phyloP scores from a whole-genome alignment of 768 basidiomycete genomes.

The Russula griseocarnosa region DNA sequence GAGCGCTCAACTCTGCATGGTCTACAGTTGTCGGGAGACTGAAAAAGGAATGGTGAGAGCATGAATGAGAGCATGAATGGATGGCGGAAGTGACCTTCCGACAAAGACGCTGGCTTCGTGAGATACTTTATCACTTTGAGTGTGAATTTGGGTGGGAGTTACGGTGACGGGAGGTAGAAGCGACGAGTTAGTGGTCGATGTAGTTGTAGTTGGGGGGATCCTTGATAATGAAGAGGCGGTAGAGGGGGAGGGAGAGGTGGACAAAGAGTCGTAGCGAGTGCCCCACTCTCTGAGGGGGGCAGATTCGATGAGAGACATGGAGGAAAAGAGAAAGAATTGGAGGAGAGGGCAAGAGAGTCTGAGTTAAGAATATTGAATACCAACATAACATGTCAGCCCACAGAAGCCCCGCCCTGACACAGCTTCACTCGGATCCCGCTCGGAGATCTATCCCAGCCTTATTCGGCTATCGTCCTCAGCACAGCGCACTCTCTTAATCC shows the following conservation, averaged over 20 bases:
- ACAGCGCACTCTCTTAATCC: neutral
- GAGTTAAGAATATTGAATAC: slow-evolving; percentile 25
- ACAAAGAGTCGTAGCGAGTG: slow-evolving; percentile 65
- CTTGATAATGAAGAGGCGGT: slow-evolving; percentile 31
- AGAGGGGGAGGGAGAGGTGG: slow-evolving; percentile 44
- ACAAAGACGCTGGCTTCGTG: slow-evolving; percentile 83
- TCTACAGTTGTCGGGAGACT: slow-evolving; percentile 72
- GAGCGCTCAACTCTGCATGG: slow-evolving; percentile 53
- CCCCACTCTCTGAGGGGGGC: slow-evolving; percentile 56
- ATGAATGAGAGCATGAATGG: slow-evolving; percentile 10
- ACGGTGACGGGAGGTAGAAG: slow-evolving; percentile 30
- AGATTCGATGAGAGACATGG: slow-evolving; percentile 45
- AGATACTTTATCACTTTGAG: slow-evolving; percentile 43
- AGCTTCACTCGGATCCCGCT: slow-evolving; percentile 19
- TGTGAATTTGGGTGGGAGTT: slow-evolving; percentile 23
- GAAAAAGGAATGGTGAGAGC: slow-evolving; percentile 23
- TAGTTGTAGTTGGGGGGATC: slow-evolving; percentile 5
- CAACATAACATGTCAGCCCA: slow-evolving; percentile 19
- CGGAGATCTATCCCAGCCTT: slow-evolving; percentile 10
- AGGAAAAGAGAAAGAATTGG: slow-evolving; percentile 1
- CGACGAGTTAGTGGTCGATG: slow-evolving; percentile 26
- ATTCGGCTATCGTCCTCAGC: slow-evolving; percentile 18
- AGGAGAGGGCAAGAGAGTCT: slow-evolving; percentile 5
- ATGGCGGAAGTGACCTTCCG: slow-evolving; percentile 54
- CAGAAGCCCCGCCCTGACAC: slow-evolving; percentile 9